Conservation (phyloP, 2,329 filamentous ascomycete genomes). For the Penicillium thymicola region DNA sequence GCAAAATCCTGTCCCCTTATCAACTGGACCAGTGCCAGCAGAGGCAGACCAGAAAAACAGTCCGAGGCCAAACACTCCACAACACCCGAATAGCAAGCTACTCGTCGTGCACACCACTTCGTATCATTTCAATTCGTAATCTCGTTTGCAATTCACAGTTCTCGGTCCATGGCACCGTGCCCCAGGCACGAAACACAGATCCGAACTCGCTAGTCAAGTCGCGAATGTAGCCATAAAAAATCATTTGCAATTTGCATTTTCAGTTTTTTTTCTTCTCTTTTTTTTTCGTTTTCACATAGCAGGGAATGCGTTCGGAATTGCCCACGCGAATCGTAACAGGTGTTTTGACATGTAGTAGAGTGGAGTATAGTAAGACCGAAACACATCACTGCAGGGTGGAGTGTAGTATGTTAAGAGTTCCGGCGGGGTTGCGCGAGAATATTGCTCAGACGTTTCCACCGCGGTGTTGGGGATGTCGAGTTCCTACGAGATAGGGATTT, state of each 20-base stretch:
- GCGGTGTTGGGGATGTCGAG: conserved; percentile 27
- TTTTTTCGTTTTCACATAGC: neutral
- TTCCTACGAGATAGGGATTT: conserved; percentile 23
- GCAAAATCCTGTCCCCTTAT: neutral
- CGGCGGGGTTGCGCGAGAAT: conserved; percentile 32
- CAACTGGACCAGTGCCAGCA: neutral
- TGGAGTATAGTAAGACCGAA: neutral
- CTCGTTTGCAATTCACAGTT: neutral
- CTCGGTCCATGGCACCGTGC: neutral
- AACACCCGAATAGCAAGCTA: neutral
- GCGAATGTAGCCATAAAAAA: neutral
- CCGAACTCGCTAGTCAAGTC: neutral
- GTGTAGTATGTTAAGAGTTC: conserved; percentile 13
- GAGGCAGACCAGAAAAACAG: neutral
- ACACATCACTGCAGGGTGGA: neutral
- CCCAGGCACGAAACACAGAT: neutral
- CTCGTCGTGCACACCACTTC: neutral
- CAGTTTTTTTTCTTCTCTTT: neutral
- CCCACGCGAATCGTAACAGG: too few species aligned
- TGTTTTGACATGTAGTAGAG: neutral
- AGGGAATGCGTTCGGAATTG: neutral
- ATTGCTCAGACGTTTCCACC: conserved; percentile 35
- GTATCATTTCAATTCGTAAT: conserved; percentile 9
- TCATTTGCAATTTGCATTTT: neutral
- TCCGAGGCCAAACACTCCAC: neutral